These are phyloP conservation scores for Heritiera littoralis DNA, from an alignment of 345 rosid genomes.

Conservation along the genomic window DNA sequence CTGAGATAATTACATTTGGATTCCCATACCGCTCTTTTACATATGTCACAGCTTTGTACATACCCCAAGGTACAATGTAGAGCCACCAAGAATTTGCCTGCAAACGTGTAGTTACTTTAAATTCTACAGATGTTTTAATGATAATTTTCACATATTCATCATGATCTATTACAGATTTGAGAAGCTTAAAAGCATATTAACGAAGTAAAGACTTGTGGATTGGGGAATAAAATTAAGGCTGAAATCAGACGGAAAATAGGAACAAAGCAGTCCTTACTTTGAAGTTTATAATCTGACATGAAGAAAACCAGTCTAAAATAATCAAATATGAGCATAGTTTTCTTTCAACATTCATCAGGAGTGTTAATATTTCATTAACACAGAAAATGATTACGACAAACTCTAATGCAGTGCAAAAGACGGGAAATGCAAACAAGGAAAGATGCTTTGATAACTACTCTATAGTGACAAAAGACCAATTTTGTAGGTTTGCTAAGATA, in stretches of 20 bases:
- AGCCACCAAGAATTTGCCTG: conserved; percentile 69
- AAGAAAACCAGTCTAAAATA: not conserved
- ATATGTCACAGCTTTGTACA: conserved; percentile 50
- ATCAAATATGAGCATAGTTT: not conserved
- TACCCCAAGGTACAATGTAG: conserved; percentile 68
- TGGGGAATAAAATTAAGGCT: not conserved
- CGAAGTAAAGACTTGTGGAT: not conserved
- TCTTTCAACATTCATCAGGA: not conserved
- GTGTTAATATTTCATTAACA: not conserved
- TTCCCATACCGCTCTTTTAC: conserved; percentile 58
- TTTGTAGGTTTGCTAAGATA: not conserved
- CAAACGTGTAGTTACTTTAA: not conserved
- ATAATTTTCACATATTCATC: not conserved
- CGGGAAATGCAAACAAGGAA: not conserved
- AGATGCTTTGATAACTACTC: not conserved
- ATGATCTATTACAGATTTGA: not conserved
- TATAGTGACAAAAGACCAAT: not conserved
- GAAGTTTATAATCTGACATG: not conserved
- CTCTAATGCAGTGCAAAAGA: no score
- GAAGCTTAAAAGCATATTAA: not conserved
- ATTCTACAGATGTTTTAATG: not conserved
- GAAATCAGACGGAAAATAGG: not conserved
- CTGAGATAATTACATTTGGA: conserved; percentile 45
- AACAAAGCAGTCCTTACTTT: not conserved
- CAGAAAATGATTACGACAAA: not conserved